Base-by-base conservation (phyloP, 352 stramenopile species). In the Globisporangium rhizosaccharum region DNA sequence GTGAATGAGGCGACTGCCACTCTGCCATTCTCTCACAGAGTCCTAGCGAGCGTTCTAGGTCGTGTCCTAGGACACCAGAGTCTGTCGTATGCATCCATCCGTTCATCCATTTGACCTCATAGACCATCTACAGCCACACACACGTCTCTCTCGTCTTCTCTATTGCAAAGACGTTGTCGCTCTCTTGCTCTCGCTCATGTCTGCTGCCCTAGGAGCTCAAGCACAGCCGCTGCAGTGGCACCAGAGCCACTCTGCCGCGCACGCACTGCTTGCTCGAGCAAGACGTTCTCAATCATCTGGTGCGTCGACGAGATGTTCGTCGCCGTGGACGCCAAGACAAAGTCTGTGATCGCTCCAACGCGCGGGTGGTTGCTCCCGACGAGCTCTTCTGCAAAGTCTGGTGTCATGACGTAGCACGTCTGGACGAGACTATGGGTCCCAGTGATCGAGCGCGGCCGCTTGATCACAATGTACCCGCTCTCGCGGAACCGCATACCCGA, bases 251-350 rank as follows among this genome's bases (percentile, higher is more conserved):
- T 4, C 18, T 30, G 44, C 10, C 44, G 44, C 44, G 44, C 44
- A 25, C 11, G n/a, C 44, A 49, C 44, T 4, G 44, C 44, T 14
- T 49, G 44, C 44, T 49, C 44, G 2, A 49, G 44, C 44, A 49
- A 25, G 59, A 77, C 71, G 45, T 81, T 84, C 62, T 84, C 74
- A 28, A 81, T 81, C 69, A 81, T 80, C 48, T 84, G 74, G 26
- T 62, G 48, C 15, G 45, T 57, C 49, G 55, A 56, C 10, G 42
- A 41, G 77, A 71, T 37, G 63, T 76, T 44, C 51, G 73, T 10
- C 51, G 70, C 46, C 56, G 76, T 59, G 55, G 71, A 66, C 28
- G 61, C 63, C 20, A 83, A 48, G 39, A 84, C 70, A 57, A 84
- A 84, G 26, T 81, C 68, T 4, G 68, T 78, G 54, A 59, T 51